Base-by-base conservation (phyloP, 148 eudicot species). In the Silene latifolia region DNA sequence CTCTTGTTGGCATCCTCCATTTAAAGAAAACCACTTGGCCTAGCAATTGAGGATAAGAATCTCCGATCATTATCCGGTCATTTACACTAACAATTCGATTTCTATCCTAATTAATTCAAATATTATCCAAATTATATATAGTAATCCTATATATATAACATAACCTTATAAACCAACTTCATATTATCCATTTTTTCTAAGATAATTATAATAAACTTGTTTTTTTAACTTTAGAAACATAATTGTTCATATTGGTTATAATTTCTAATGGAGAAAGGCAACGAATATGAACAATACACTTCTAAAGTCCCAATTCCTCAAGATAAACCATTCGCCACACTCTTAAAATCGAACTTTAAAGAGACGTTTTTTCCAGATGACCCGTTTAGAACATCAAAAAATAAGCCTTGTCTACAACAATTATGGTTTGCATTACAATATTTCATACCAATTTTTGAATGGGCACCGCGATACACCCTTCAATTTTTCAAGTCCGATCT, bases 351-450 rank as follows among this genome's bases (percentile, higher is more conserved):
- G 0, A 79, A 84, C 69, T 62, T 89, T 0, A 87, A 84, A 69
- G 90, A 89, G 77, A 86, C 87, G 1, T 82, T 89, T 27, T 87
- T 89, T 51, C 90, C 93, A 0, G 93, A 87, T 66, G 93, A 89
- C 62, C 93, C 90, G 2, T 84, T 87, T 72, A 76, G 87, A 42
- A 70, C 18, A 35, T 77, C 83, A 69, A 79, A 78, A 59, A 84
- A 84, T 54, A 89, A 89, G 21, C 77, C 91, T 1, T 42, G 57
- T 0, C 18, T 56, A 2, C 72, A 77, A 11, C 84, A 73, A 32
- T 13, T 86, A 23, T 27, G 71, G 0, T 47, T 86, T 3, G 87
- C 76, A 15, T 73, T 89, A 44, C 89, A 88, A 73, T 89, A 89
- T 71, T 85, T 88, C 59, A 51, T 89, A 18, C 94, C 94, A 0